phyloP scores from a whole-genome alignment of 1,139 yeast genomes.

The Debaryomyces sp. region DNA sequence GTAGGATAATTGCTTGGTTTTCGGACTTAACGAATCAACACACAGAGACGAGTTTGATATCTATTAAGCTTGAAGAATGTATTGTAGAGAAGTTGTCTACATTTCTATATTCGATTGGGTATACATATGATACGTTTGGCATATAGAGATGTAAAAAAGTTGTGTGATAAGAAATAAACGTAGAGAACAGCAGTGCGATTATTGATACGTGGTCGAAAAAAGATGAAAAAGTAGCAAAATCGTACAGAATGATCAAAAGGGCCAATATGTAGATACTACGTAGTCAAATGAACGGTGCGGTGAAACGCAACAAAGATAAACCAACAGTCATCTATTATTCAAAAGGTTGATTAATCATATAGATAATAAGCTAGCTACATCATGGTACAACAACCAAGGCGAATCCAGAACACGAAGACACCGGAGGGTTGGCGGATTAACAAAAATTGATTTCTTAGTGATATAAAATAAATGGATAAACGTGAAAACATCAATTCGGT shows the following conservation, averaged over 20 bases:
- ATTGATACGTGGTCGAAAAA: conserved; percentile 5
- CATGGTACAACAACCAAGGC: neutral
- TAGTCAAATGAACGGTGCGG: neutral
- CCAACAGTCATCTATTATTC: conserved; percentile 9
- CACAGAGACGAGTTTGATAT: neutral
- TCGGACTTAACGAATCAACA: neutral
- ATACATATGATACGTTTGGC: neutral
- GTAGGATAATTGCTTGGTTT: neutral
- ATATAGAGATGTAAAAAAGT: neutral
- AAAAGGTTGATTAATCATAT: conserved; percentile 9
- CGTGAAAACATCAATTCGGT: conserved; percentile 2
- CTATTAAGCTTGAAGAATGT: neutral
- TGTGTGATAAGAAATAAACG: neutral
- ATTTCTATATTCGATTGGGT: neutral
- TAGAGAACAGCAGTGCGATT: neutral
- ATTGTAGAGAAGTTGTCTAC: no score
- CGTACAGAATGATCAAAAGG: neutral
- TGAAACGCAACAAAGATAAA: neutral
- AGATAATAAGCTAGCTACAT: conserved; percentile 6
- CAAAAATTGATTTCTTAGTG: conserved; percentile 7
- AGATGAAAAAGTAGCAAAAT: neutral
- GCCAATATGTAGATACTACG: neutral
- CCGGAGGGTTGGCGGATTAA: conserved; percentile 1
- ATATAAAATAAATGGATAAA: conserved; percentile 6
- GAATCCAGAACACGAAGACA: neutral